These are phyloP conservation scores for Dendryphion nanum DNA, from an alignment of 2,329 filamentous ascomycete species.

Conservation along the genomic window DNA sequence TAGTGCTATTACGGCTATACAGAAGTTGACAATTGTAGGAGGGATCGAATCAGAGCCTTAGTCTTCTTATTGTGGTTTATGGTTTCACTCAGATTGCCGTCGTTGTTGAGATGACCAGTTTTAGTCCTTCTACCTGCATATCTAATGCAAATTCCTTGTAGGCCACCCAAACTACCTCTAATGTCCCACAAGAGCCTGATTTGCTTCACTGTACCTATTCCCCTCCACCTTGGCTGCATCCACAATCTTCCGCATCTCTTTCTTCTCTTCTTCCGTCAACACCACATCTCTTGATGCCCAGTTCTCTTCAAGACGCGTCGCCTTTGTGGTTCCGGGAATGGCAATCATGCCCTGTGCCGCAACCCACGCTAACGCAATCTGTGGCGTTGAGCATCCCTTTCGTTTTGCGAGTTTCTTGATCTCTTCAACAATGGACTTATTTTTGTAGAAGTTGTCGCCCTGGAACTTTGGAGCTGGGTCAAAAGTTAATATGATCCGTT, in stretches of 20 bases:
- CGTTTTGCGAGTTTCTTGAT: conserved; percentile 30
- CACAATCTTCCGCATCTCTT: conserved; percentile 1
- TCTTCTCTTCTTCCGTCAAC: conserved; percentile 27
- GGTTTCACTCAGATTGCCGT: no score
- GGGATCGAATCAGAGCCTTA: no score
- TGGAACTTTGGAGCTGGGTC: conserved; percentile 40
- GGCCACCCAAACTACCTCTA: no score
- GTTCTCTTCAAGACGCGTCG: conserved; percentile 32
- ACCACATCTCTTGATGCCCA: conserved; percentile 21
- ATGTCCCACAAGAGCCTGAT: background rate
- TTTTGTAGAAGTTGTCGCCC: conserved; percentile 40
- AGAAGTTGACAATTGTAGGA: no score
- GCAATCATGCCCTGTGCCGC: conserved; percentile 46
- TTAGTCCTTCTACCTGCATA: no score
- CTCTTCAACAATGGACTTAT: conserved; percentile 33
- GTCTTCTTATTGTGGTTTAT: no score
- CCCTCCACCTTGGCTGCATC: background rate
- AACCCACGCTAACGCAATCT: conserved; percentile 52
- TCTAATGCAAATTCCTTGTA: no score
- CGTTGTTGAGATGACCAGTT: no score
- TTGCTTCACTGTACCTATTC: background rate
- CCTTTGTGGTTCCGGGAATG: conserved; percentile 48
- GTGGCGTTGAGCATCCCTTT: conserved; percentile 57
- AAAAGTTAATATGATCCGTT: background rate
- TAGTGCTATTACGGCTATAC: no score